A percentile compares a stretch with the other conserved stretches of the same genome.
Conservation (phyloP, 371 early-diverging fungal species). For the Choanephora cucurbitarum region DNA sequence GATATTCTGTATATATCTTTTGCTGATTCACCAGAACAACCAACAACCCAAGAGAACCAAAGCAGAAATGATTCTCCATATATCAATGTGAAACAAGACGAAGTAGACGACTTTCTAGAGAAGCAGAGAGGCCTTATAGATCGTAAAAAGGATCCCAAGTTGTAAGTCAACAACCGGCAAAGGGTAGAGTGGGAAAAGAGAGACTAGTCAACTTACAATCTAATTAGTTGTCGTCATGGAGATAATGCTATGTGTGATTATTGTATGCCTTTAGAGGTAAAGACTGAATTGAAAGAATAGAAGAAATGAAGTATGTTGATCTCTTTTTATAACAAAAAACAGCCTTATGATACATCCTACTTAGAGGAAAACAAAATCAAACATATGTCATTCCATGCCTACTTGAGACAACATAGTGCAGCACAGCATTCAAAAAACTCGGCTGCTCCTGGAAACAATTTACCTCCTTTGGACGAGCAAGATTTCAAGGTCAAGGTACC, state of each 20-base stretch:
- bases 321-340: neutral
- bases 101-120: slow-evolving; percentile 82
- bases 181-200: too few relatives aligned
- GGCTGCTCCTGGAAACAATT: slow-evolving; percentile 41
- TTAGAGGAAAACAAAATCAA: slow-evolving; percentile 92
- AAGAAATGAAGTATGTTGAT: neutral
- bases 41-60: slow-evolving; percentile 1
- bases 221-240: slow-evolving; percentile 89
- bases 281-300: slow-evolving; percentile 6
- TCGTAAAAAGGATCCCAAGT: slow-evolving; percentile 76
- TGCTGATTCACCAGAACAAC: slow-evolving; percentile 37
- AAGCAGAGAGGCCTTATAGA: slow-evolving; percentile 83
- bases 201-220: neutral
- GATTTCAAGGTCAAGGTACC: slow-evolving; percentile 76
- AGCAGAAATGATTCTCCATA: slow-evolving; percentile 13
- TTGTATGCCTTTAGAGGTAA: slow-evolving; percentile 91
- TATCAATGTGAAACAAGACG: slow-evolving; percentile 60
- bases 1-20: slow-evolving; percentile 75
- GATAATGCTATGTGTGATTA: slow-evolving; percentile 96
- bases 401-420: slow-evolving; percentile 76
- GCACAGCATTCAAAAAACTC: slow-evolving; percentile 63
- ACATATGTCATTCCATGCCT: slow-evolving; percentile 96
- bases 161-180: slow-evolving; percentile 55
- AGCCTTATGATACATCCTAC: slow-evolving; percentile 90
- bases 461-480: slow-evolving; percentile 88